Percentiles rank a stretch among this genome's conserved stretches.
phyloP scores from a whole-genome alignment of 176 grass and related monocot genomes.

The bread wheat (Triticum aestivum) region DNA sequence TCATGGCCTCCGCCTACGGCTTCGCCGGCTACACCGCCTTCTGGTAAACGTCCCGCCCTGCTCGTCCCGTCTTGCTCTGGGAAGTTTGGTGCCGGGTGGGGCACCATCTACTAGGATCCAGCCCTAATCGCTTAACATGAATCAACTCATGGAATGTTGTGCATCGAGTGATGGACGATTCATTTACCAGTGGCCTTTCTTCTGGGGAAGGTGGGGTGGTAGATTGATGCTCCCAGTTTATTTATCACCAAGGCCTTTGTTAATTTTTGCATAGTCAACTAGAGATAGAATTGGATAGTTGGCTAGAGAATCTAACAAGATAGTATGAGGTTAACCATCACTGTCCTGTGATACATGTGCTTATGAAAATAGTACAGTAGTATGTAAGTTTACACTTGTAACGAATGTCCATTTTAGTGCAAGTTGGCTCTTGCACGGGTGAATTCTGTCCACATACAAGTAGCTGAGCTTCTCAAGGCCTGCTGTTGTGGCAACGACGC shows the following conservation, averaged over 20 bases:
- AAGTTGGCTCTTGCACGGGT: not conserved
- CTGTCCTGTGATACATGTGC: not conserved
- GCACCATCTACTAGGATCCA: not conserved
- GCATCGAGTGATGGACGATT: too few relatives aligned
- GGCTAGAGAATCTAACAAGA: not conserved
- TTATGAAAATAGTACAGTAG: not conserved
- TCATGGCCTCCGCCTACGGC: conserved; percentile 64
- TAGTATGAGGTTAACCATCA: not conserved
- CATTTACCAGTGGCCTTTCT: too few relatives aligned
- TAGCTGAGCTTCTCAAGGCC: not conserved
- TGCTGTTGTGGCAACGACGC: too few relatives aligned
- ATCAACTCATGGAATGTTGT: too few relatives aligned
- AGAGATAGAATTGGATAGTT: not conserved
- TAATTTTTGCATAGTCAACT: not conserved
- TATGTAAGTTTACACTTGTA: not conserved
- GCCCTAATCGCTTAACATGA: too few relatives aligned
- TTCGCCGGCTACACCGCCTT: conserved; percentile 94
- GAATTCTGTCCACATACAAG: not conserved
- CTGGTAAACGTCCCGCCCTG: conserved; percentile 44
- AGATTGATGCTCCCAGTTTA: not conserved
- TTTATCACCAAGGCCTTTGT: not conserved
- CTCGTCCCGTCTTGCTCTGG: not conserved
- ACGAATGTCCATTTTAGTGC: not conserved
- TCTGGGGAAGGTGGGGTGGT: too few relatives aligned
- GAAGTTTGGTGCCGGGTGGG: not conserved